A percentile compares a stretch with the other conserved stretches of the same genome.
These are phyloP conservation scores for Scedosporium dehoogii DNA, from an alignment of 2,329 filamentous ascomycete species.

Conservation along the genomic window DNA sequence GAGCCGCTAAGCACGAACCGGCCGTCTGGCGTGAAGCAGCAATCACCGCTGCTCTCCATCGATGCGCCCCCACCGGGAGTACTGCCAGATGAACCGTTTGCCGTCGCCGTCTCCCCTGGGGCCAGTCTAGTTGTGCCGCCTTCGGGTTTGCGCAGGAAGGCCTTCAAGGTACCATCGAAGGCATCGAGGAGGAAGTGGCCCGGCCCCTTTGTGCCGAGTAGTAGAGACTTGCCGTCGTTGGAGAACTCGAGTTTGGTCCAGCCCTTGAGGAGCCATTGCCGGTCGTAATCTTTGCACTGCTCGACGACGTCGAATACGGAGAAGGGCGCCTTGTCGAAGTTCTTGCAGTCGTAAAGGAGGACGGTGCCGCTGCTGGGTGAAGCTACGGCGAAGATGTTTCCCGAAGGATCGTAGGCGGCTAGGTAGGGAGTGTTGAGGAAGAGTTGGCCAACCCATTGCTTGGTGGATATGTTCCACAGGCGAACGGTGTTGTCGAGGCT, in stretches of 20 bases:
- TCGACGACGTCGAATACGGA: constrained; percentile 71
- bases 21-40: constrained; percentile 83
- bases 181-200: constrained; percentile 93
- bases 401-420: constrained; percentile 84
- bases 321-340: constrained; percentile 88
- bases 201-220: constrained; percentile 72
- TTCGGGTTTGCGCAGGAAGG: constrained; percentile 55
- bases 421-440: constrained; percentile 74
- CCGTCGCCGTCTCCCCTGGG: constrained; percentile 36
- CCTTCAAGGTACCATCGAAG: constrained; percentile 71
- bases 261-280: constrained; percentile 51
- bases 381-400: constrained; percentile 81
- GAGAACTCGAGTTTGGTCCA: constrained; percentile 95
- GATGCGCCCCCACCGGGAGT: constrained; percentile 14
- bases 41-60: constrained; percentile 60
- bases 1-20: constrained; percentile 79
- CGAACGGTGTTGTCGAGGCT: constrained; percentile 84
- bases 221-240: constrained; percentile 82
- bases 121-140: constrained; percentile 43
- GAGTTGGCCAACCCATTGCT: constrained; percentile 70
- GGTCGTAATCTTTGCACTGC: constrained; percentile 34
- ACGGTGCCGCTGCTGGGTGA: constrained; percentile 71
- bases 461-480: constrained; percentile 78
- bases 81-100: constrained; percentile 29
- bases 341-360: constrained; percentile 84